Base-by-base conservation (phyloP, 176 grass and related monocot genomes). In the Cenchrus fungigraminus region DNA sequence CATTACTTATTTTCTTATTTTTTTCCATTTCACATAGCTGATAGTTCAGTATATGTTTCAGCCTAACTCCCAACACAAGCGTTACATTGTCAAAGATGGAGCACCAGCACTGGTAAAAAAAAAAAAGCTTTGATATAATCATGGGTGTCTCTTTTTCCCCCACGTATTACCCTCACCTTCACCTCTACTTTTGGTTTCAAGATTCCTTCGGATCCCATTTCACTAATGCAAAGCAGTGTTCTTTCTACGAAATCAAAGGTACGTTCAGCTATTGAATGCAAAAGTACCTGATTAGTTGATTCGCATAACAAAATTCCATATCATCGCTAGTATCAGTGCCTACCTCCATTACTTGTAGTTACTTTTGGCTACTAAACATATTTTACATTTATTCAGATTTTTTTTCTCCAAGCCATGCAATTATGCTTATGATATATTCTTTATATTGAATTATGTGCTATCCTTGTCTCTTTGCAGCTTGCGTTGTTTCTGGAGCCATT, bases 241-340 rank as follows among this genome's bases (percentile, higher is more conserved):
- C 91, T 98, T 84, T 96, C 97, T 79, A 88, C 97, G 8, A 85
- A 95, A 82, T 94, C 97, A 72, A 96, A 98, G 97, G 97, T 98
- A 64, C 61, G 69, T 49, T 80, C 66, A 53, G 55, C 42, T 68
- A 74, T 83, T 58, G 43, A 55, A 4, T 75, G 15, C 45, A 79
- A 58, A 68, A 62, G 56, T 55, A 7, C 17, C 60, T 87, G 12
- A 37, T 86, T 22, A 68, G 75, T 80, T 55, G 28, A 59, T 49
- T 15, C 58, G 14, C 49, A 34, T 43, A 64, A 53, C 49, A 88
- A 75, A 79, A 28, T 82, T 72, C 20, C 53, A 58, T 78, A 47
- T 57, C 29, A 71, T 69, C 29, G 19, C 58, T 81, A 84, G 42
- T 79, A 74, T 60, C 22, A n/a, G 17, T 85, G 15, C 25, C 5